These are phyloP conservation scores for Musa balbisiana DNA, from an alignment of 202 grass and related monocot species.

Conservation along the genomic window DNA sequence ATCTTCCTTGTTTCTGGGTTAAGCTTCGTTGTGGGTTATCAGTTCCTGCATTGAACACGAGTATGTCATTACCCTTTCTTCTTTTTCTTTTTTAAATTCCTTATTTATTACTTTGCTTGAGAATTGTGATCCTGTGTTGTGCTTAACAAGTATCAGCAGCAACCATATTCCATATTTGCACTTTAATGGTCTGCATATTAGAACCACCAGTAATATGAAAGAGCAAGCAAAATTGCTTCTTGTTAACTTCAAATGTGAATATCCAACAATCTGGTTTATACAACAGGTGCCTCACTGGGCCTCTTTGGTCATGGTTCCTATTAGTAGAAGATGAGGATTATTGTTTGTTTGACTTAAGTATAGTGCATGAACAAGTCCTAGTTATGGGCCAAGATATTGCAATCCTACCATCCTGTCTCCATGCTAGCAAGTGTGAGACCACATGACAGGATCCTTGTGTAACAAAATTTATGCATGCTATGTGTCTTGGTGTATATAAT, in stretches of 20 bases:
- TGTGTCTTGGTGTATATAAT: neutral
- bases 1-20: conserved; percentile 97
- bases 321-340: neutral
- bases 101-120: neutral
- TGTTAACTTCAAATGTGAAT: neutral
- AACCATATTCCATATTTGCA: neutral
- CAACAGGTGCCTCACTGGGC: no score
- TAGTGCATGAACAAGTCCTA: neutral
- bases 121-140: neutral
- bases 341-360: neutral
- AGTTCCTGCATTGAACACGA: conserved; percentile 79
- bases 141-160: neutral
- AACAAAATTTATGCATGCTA: neutral
- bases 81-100: neutral
- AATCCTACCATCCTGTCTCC: neutral
- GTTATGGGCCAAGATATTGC: neutral
- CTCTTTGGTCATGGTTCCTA: neutral
- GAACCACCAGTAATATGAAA: neutral
- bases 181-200: neutral
- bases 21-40: conserved; percentile 82
- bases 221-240: neutral
- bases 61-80: conserved; percentile 34
- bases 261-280: neutral
- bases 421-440: neutral
- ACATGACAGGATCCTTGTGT: neutral